Evolutionary conservation across 495 filamentous ascomycete genomes (phyloP), one percentile per base, ranked within the genome.

Genomic region (Aspergillus sclerotioniger): DNA sequence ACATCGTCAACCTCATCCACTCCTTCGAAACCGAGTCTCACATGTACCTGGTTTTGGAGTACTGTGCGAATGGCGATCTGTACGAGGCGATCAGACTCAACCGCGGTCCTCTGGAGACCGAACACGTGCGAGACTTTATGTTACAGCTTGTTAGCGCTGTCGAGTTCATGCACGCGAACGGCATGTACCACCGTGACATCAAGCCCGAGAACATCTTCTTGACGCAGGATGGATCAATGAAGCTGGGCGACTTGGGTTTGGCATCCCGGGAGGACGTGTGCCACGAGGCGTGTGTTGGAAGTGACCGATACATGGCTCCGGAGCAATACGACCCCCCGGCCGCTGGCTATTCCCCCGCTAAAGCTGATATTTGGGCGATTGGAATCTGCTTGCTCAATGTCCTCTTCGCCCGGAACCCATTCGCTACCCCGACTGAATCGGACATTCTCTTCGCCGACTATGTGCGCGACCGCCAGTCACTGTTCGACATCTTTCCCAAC

Each of bases 151-250:
- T 98, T 51, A 87, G 88, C 67, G 91, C 95, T 43, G 87, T 98
- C 53, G 87, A 91, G 49, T 90, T 89, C 73, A 90, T 96, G 80
- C 94, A 98, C 68, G 76, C 81, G 60, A 91, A 92, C 67, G 91
- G 90, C 58, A 81, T 98, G 64, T 97, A 92, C 73, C 94, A 98
- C 71, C 91, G 94, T 57, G 94, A 98, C 73, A 97, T 98, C 83
- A 98, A 98, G 78, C 94, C 94, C 8, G 94, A 98, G 81, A 98
- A 98, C 76, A 96, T 98, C 73, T 98, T 98, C 75, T 80, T 98
- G 59, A 89, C 84, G 61, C 82, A 91, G 57, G 82, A 86, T 51
- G 92, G 95, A 21, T 81, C 86, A 44, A 89, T 96, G 87, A 98
- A 98, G 76, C 86, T 98, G 37, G 94, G 94, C 65, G 94, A 98